These are phyloP conservation scores for Pachysandra terminalis DNA, from an alignment of 164 flowering plant species.

Conservation along the genomic window DNA sequence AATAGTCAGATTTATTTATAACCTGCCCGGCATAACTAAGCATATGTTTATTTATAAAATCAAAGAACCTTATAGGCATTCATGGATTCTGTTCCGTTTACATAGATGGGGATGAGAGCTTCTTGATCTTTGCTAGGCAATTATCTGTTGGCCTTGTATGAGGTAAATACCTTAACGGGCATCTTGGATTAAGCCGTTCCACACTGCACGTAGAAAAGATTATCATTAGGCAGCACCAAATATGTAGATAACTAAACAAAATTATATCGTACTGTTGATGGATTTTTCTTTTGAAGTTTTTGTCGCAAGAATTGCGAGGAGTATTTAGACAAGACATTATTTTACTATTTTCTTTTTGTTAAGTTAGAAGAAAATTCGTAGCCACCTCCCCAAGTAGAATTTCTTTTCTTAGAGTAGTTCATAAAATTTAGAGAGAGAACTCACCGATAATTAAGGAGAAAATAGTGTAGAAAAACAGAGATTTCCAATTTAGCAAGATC, in stretches of 20 bases:
- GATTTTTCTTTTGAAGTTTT: too few species aligned
- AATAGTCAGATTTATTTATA: too few species aligned
- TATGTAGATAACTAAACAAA: background rate
- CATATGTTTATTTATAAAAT: background rate
- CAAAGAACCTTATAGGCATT: background rate
- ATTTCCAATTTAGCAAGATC: slow-evolving; percentile 92
- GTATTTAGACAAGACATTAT: background rate
- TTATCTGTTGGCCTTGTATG: slow-evolving; percentile 73
- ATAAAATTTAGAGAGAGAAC: slow-evolving; percentile 6
- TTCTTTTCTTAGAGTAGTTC: background rate
- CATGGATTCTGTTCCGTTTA: background rate
- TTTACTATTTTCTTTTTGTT: background rate
- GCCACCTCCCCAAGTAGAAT: background rate
- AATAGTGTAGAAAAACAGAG: slow-evolving; percentile 72
- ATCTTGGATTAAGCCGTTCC: slow-evolving; percentile 44
- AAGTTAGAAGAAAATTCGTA: background rate
- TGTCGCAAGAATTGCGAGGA: background rate
- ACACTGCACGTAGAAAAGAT: slow-evolving; percentile 39
- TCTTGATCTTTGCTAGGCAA: slow-evolving; percentile 52
- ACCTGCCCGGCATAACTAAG: too few species aligned
- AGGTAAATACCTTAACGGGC: slow-evolving; percentile 51
- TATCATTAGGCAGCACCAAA: background rate
- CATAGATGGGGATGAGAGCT: slow-evolving; percentile 6
- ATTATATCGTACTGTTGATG: too few species aligned
- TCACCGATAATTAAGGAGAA: slow-evolving; percentile 69